Evolutionary conservation across 768 basidiomycete genomes (phyloP), one percentile per base, ranked within the genome.

Genomic region (Hericium rajendrae): DNA sequence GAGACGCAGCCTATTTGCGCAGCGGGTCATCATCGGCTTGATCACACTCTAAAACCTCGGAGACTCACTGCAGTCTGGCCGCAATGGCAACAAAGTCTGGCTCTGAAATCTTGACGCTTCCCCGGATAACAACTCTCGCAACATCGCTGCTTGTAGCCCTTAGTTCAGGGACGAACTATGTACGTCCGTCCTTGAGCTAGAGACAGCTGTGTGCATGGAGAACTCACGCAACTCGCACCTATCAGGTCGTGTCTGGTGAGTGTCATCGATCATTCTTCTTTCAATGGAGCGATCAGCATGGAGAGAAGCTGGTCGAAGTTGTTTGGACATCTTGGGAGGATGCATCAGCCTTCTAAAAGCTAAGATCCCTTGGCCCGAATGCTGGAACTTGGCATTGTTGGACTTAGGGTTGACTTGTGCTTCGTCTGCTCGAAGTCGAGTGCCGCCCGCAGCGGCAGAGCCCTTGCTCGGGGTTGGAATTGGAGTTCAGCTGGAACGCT

Each of bases 151-250:
- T 84, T 32, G 83, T 85, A 6, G 74, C 84, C 0, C 68, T 88
- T 38, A 70, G 81, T 59, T 82, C 84, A 46, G 87, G 87, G 24
- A 87, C 87, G 8, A 86, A 86, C 62, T 89, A 89, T 76, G 87
- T 88, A 66, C 56, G 85, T 74, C 26, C 26, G 10, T 5, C 32
- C 2, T 0, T 39, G 13, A 2, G 18, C 28, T 51, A 11, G 49
- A 37, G 49, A 20, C 20, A 4, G 18, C 3, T 10, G 16, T 46
- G 18, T 16, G 43, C 15, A 26, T 6, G 4, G 32, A 20, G 22
- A 59, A 48, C 5, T 13, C 24, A 18, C 48, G 37, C 26, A 22
- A n/a, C 6, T 41, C 57, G 20, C 40, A 16, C n/a, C 28, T 15
- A 24, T 6, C 48, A 75, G 74, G 72, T 70, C 56, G 72, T 69